A percentile compares a stretch with the other conserved stretches of the same genome.
Conservation (phyloP, 441 rosid genomes). For the Kokia cookei region DNA sequence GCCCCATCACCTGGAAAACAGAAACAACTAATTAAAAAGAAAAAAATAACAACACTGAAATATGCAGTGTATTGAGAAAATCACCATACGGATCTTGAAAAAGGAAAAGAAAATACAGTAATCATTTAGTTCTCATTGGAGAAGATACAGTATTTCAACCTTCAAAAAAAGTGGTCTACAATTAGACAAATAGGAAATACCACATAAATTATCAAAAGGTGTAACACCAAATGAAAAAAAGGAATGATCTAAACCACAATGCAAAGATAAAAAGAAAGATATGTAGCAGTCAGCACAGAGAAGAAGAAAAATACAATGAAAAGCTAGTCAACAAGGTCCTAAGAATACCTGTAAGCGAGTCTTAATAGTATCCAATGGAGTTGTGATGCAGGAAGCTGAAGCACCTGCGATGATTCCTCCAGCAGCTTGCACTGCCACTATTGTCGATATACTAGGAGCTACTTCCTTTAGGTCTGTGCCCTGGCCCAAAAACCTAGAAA, state of each 20-base stretch:
- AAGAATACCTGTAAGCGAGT: constrained; percentile 78
- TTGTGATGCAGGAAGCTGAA: constrained; percentile 81
- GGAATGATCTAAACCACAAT: background rate
- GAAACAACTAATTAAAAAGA: constrained; percentile 11
- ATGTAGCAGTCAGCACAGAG: background rate
- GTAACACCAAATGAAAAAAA: background rate
- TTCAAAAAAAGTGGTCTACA: background rate
- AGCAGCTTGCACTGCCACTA: constrained; percentile 68
- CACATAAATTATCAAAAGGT: background rate
- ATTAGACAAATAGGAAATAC: background rate
- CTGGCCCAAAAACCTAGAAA: constrained; percentile 56
- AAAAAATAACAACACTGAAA: background rate
- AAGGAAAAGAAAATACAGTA: background rate
- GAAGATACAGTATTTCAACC: background rate
- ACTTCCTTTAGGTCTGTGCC: constrained; percentile 31
- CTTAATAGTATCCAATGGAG: constrained; percentile 91
- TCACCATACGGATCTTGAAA: background rate
- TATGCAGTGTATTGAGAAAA: background rate
- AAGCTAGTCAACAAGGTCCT: background rate
- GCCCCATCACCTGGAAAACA: constrained; percentile 68
- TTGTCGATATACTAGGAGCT: constrained; percentile 47
- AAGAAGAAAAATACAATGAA: background rate
- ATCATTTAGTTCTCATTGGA: background rate
- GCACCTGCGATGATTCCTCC: constrained; percentile 95
- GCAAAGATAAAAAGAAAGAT: background rate